Percentiles rank a stretch among this genome's conserved stretches.
Evolutionary conservation across 495 filamentous ascomycete species (phyloP).

Genomic region (Xylaria curta): DNA sequence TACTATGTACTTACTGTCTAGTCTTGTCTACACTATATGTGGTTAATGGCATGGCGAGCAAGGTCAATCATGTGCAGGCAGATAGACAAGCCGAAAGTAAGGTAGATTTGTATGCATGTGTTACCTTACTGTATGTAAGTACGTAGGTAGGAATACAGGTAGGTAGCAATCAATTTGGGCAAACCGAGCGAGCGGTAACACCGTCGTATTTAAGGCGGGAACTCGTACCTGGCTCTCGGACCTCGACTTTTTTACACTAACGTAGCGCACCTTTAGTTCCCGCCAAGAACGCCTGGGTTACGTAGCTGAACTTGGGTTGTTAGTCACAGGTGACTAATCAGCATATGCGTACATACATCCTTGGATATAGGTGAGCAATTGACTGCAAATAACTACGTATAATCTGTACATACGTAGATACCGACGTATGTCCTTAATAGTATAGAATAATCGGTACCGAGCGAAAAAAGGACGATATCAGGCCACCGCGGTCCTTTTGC

Average conservation of each 20-base stretch:
- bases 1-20: neutral
- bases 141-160: too few relatives aligned
- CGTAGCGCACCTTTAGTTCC: neutral
- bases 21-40: neutral
- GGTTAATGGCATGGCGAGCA: neutral
- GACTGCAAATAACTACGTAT: too few relatives aligned
- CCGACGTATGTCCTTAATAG: too few relatives aligned
- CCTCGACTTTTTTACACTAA: neutral
- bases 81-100: neutral
- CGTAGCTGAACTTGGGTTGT: neutral
- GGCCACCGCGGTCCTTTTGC: too few relatives aligned
- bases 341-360: too few relatives aligned
- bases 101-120: too few relatives aligned
- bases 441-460: neutral
- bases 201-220: slow-evolving; percentile 14
- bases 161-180: neutral
- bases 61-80: neutral
- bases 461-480: too few relatives aligned
- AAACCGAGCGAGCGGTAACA: slow-evolving; percentile 8
- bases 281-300: slow-evolving; percentile 10
- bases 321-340: neutral
- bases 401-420: too few relatives aligned
- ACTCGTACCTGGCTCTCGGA: neutral
- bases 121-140: too few relatives aligned
- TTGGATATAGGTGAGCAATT: too few relatives aligned